Base-by-base conservation (phyloP, 2,329 filamentous ascomycete species). In the Trichoderma lentiforme region DNA sequence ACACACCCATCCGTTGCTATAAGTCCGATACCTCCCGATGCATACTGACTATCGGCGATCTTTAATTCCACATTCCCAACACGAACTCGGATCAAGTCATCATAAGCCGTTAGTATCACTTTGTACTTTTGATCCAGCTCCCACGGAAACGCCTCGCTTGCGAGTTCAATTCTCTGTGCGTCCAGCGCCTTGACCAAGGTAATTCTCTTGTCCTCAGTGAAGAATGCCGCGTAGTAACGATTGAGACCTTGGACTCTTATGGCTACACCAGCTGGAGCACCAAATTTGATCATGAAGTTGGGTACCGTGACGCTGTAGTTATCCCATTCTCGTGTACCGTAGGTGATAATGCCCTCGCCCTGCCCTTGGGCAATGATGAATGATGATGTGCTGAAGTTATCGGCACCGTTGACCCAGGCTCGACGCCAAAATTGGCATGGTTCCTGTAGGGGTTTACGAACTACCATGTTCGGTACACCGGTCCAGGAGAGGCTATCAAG, bases 301-400 rank as follows among this genome's bases (percentile, higher is more conserved):
- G 65, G 53, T 1, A 77, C 74, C 4, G 64, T 70, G 9, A 74
- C 73, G 0, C 58, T 69, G 70, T 81, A 81, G 56, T 79, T 74
- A 3, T 51, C 70, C 80, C 80, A 82, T 7, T 80, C 78, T 1
- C 79, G 74, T 14, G 79, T 81, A 3, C 80, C 81, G 11, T 79
- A 76, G 58, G 64, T 75, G 2, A 81, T 71, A 3, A 81, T 71
- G 1, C 80, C 81, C 51, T 81, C 18, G 63, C 73, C 53, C 12
- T 71, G 69, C 2, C 39, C 65, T 14, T 73, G 66, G 24, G 73
- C 39, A 28, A 73, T 71, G 30, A 51, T 47, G 6, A 73, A 56
- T 6, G 71, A 53, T 11, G 5, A 71, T 14, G 30, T 26, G 14
- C 72, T 63, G 11, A 70, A 73, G 4, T 47, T 53, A 47, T 71